Base-by-base conservation (phyloP, 1,139 yeast genomes). In the Scheffersomyces illinoinensis region DNA sequence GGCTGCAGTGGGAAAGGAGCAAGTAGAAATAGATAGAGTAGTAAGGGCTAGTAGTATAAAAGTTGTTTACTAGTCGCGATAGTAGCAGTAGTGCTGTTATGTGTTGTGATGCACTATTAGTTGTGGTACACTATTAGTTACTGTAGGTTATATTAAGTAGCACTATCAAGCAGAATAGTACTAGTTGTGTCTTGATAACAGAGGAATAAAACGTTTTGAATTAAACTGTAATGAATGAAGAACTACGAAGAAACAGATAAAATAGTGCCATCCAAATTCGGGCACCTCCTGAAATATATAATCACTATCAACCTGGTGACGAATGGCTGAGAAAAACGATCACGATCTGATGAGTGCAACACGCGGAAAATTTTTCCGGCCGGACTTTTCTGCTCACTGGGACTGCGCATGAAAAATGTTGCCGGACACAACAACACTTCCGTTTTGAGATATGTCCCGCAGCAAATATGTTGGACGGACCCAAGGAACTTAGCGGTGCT, bases 361-460 rank as follows among this genome's bases (percentile, higher is more conserved):
- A 48, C 51, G 51, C 50, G 43, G 56, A 58, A 58, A 60, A 58
- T 55, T 58, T 60, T 60, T 58, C 61, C 61, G 61, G 56, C 52
- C 62, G 62, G 60, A 58, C 53, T 59, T 59, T 50, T 50, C 47
- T 47, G 18, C 4, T 33, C 17, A 12, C 17, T 10, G 43, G 2
- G 43, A 26, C 12, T 10, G 7, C 43, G 43, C n/a, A 21, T 20
- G 19, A 24, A 21, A 21, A 48, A 20, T 48, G 51, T 26, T 10
- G 17, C 26, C 6, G 51, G 24, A 48, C 24, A 21, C 5, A 48
- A 20, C n/a, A 12, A 24, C 26, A 48, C 51, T 48, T 48, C 51
- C 51, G 14, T 6, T 48, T 48, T 48, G 26, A 24, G 51, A 21
- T 24, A 48, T 20, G 51, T 48, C 23, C 17, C 23, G 50, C 23